Evolutionary conservation across 495 filamentous ascomycete genomes (phyloP).

Genomic region (Xylaria intraflava): DNA sequence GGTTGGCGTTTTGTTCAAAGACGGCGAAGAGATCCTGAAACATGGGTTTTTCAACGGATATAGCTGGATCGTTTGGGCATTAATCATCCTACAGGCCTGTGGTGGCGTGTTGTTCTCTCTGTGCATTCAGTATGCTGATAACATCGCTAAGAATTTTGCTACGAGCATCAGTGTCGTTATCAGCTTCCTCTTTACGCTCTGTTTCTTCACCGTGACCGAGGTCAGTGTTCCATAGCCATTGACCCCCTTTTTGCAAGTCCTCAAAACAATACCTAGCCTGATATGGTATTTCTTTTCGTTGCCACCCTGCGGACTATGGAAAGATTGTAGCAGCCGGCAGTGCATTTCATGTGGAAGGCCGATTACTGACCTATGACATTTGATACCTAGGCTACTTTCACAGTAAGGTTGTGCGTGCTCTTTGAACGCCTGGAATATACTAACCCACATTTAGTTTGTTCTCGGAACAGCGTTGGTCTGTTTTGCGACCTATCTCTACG

Average conservation of each 20-base stretch:
- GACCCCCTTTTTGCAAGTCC: not conserved
- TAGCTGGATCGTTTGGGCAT: slow-evolving; percentile 82
- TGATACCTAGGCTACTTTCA: slow-evolving; percentile 33
- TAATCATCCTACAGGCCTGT: slow-evolving; percentile 71
- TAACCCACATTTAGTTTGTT: slow-evolving; percentile 55
- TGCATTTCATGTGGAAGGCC: too few relatives aligned
- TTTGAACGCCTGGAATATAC: not conserved
- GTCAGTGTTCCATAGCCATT: slow-evolving; percentile 26
- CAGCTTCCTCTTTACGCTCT: slow-evolving; percentile 75
- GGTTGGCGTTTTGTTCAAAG: slow-evolving; percentile 76
- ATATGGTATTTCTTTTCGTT: too few relatives aligned
- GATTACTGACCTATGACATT: too few relatives aligned
- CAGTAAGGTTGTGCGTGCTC: slow-evolving; percentile 47
- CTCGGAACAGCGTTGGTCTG: slow-evolving; percentile 72
- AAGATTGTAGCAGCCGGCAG: too few relatives aligned
- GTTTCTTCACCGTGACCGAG: slow-evolving; percentile 67
- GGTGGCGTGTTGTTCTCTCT: slow-evolving; percentile 79
- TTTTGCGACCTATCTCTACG: slow-evolving; percentile 79
- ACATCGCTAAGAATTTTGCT: slow-evolving; percentile 85
- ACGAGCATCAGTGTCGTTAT: slow-evolving; percentile 84
- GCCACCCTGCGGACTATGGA: too few relatives aligned
- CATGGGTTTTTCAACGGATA: slow-evolving; percentile 92
- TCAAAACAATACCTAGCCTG: too few relatives aligned
- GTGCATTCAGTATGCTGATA: slow-evolving; percentile 80
- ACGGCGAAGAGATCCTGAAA: slow-evolving; percentile 74